Evolutionary conservation across 2,329 filamentous ascomycete genomes (phyloP).

Genomic region (Colletotrichum liriopes): DNA sequence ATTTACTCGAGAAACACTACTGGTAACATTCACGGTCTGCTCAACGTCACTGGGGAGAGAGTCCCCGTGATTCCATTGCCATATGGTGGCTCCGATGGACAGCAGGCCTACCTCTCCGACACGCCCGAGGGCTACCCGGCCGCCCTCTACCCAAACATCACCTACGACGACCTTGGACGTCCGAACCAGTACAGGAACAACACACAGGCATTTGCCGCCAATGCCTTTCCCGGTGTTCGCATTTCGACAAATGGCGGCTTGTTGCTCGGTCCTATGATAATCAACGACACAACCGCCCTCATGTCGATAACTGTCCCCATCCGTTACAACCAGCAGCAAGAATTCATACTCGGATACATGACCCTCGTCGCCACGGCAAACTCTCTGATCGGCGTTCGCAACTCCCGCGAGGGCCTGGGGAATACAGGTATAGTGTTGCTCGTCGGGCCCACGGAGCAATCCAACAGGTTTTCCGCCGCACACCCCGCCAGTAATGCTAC

Average conservation of each 20-base stretch:
- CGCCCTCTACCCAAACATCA: conserved; percentile 84
- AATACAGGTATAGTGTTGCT: conserved; percentile 79
- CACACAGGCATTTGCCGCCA: conserved; percentile 61
- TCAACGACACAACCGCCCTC: conserved; percentile 82
- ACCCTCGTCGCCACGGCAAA: conserved; percentile 82
- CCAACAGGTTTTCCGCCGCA: conserved; percentile 73
- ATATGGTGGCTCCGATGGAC: conserved; percentile 71
- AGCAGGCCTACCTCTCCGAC: conserved; percentile 73
- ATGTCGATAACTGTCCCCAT: conserved; percentile 88
- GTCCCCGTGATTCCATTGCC: conserved; percentile 73
- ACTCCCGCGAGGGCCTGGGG: conserved; percentile 79
- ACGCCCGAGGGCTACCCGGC: conserved; percentile 78
- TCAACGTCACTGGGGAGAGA: conserved; percentile 74
- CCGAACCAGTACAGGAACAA: conserved; percentile 59
- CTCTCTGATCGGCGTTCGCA: conserved; percentile 74
- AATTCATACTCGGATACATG: conserved; percentile 85
- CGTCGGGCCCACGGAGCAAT: conserved; percentile 75
- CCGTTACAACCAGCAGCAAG: conserved; percentile 73
- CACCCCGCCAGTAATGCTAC: conserved; percentile 64
- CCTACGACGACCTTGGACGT: conserved; percentile 67
- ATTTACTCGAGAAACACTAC: conserved; percentile 80
- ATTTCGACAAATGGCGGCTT: conserved; percentile 70
- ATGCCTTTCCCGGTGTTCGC: conserved; percentile 65
- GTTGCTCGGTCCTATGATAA: conserved; percentile 81
- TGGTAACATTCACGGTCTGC: conserved; percentile 68